phyloP scores from a whole-genome alignment of 495 filamentous ascomycete genomes.

The Lophiotrema nucula region DNA sequence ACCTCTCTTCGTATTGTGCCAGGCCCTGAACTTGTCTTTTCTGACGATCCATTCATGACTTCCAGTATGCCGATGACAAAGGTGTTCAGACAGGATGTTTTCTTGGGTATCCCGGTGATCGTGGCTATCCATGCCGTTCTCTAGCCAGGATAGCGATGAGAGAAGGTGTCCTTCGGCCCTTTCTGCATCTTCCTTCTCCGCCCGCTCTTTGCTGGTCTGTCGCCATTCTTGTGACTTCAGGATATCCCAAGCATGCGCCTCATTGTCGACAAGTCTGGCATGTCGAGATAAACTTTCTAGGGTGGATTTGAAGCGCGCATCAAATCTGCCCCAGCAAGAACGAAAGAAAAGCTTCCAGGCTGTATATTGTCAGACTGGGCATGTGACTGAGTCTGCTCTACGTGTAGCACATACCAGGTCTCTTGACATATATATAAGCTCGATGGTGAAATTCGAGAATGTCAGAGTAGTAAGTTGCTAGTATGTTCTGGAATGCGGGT shows the following conservation, averaged over 20 bases:
- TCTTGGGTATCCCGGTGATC: not conserved
- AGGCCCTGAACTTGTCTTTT: not conserved
- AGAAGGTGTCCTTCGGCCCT: not conserved
- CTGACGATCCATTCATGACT: conserved; percentile 11
- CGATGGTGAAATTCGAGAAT: conserved; percentile 12
- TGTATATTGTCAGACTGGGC: not conserved
- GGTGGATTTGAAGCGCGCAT: conserved; percentile 12
- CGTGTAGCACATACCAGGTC: not conserved
- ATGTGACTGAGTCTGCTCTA: too few relatives aligned
- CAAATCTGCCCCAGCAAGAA: conserved; percentile 13
- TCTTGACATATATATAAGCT: not conserved
- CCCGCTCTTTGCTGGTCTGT: not conserved
- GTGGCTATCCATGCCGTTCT: not conserved
- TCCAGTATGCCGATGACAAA: not conserved
- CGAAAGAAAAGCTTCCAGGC: conserved; percentile 18
- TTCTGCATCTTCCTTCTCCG: not conserved
- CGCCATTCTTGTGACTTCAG: conserved; percentile 5
- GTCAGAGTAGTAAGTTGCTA: conserved; percentile 21
- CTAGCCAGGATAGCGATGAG: conserved; percentile 1
- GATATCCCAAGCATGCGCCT: conserved; percentile 7
- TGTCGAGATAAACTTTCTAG: conserved; percentile 14
- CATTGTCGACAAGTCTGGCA: conserved; percentile 5
- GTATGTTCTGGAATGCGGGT: conserved; percentile 14
- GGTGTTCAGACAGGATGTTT: not conserved
- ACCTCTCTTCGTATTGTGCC: not conserved